A percentile compares a stretch with the other conserved stretches of the same genome.
Conservation (phyloP, 2,329 filamentous ascomycete genomes). For the Ophidiomyces ophidiicola region DNA sequence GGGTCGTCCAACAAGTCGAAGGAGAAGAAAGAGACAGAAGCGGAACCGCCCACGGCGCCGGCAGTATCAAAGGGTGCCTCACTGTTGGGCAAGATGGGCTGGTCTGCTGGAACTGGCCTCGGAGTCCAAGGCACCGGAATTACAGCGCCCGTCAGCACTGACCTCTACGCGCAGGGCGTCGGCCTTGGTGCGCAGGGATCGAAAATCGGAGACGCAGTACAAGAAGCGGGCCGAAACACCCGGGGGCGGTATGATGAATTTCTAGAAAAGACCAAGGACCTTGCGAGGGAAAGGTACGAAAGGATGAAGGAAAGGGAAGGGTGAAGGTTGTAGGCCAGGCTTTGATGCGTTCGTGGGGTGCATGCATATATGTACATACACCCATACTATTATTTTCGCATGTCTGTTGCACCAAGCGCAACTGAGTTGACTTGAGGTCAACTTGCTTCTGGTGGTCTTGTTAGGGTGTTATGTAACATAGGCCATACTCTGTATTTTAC, state of each 20-base stretch:
- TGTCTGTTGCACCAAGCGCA: too few relatives aligned
- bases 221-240: slow-evolving; percentile 39
- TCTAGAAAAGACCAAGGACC: slow-evolving; percentile 36
- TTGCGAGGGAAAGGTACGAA: slow-evolving; percentile 38
- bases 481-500: too few relatives aligned
- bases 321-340: too few relatives aligned
- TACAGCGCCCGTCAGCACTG: slow-evolving; percentile 36
- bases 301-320: slow-evolving; percentile 21
- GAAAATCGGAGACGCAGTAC: slow-evolving; percentile 38
- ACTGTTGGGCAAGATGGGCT: slow-evolving; percentile 41
- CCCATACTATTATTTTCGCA: too few relatives aligned
- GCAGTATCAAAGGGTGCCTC: slow-evolving; percentile 38
- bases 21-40: slow-evolving; percentile 24
- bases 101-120: slow-evolving; percentile 37
- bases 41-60: slow-evolving; percentile 22
- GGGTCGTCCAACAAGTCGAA: slow-evolving; percentile 25
- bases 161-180: slow-evolving; percentile 40
- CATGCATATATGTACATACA: too few relatives aligned
- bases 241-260: slow-evolving; percentile 38
- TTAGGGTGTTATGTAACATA: too few relatives aligned
- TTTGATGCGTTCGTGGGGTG: too few relatives aligned
- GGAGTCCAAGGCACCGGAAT: slow-evolving; percentile 39
- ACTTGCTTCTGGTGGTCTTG: too few relatives aligned
- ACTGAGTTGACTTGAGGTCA: too few relatives aligned
- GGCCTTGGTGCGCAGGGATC: slow-evolving; percentile 39